Conservation (phyloP, 2,329 filamentous ascomycete genomes). For the Botrytis byssoidea region DNA sequence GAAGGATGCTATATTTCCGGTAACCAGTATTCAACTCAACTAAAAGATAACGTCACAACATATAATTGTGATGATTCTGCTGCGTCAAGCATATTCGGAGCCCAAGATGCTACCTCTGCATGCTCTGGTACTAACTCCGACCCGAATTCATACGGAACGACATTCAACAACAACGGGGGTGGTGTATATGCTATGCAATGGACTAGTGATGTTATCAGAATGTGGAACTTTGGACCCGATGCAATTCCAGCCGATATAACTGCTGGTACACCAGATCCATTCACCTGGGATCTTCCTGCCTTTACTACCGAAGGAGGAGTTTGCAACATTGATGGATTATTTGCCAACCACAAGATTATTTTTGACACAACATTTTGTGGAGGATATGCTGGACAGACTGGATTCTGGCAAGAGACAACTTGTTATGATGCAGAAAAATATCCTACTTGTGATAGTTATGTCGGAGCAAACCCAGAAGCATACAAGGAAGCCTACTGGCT, state of each 20-base stretch:
- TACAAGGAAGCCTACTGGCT: slow-evolving; percentile 33
- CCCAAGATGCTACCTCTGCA: slow-evolving; percentile 42
- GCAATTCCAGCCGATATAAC: slow-evolving; percentile 64
- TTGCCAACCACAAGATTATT: slow-evolving; percentile 68
- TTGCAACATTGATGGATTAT: slow-evolving; percentile 66
- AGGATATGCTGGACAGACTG: slow-evolving; percentile 47
- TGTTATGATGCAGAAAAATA: slow-evolving; percentile 46
- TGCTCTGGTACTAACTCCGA: slow-evolving; percentile 40
- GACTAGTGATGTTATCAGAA: slow-evolving; percentile 63
- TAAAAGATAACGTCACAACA: slow-evolving; percentile 18
- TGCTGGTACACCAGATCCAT: slow-evolving; percentile 56
- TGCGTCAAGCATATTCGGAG: slow-evolving; percentile 34
- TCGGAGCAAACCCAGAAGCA: slow-evolving; percentile 31
- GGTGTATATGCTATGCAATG: slow-evolving; percentile 71
- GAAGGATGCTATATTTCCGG: slow-evolving; percentile 44
- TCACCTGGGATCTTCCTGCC: slow-evolving; percentile 64
- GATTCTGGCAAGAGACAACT: slow-evolving; percentile 53
- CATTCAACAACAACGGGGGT: slow-evolving; percentile 64
- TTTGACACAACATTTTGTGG: slow-evolving; percentile 78
- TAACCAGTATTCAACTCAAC: slow-evolving; percentile 20
- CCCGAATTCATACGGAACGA: slow-evolving; percentile 48
- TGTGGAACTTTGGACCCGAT: slow-evolving; percentile 72
- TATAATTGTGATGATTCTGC: slow-evolving; percentile 32
- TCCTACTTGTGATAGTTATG: slow-evolving; percentile 32
- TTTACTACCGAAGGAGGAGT: slow-evolving; percentile 58